Conservation (phyloP, 257 asterid species). For the Oldenlandia corymbosa region DNA sequence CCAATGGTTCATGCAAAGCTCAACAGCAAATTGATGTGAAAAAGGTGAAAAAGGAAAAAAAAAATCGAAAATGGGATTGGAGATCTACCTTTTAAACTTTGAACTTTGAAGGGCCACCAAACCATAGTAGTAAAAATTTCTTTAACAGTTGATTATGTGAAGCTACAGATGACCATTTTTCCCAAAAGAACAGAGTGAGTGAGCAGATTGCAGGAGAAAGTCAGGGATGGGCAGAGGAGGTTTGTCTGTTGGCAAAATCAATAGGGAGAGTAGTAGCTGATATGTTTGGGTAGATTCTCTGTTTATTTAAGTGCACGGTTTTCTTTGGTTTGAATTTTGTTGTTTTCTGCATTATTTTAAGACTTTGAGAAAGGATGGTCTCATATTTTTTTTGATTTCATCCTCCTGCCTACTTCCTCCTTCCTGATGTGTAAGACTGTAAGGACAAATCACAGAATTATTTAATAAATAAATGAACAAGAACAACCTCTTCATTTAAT, state of each 20-base stretch:
- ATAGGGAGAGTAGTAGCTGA: constrained; percentile 11
- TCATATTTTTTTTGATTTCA: not conserved
- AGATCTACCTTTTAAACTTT: constrained; percentile 7
- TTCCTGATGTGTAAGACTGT: too few relatives aligned
- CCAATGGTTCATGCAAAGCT: constrained; percentile 10
- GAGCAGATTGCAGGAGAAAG: constrained; percentile 12
- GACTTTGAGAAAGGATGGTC: constrained; percentile 2
- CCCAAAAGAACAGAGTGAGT: not conserved
- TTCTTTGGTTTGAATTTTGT: constrained; percentile 10
- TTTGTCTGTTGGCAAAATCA: constrained; percentile 11
- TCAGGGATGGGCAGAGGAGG: constrained; percentile 19
- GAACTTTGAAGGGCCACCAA: constrained; percentile 2
- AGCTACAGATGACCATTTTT: constrained; percentile 1
- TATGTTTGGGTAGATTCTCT: constrained; percentile 30
- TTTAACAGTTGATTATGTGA: constrained; percentile 1
- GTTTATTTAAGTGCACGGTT: constrained; percentile 7
- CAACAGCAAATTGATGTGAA: constrained; percentile 1
- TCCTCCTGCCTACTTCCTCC: too few relatives aligned
- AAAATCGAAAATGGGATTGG: constrained; percentile 13
- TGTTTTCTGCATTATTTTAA: constrained; percentile 8
- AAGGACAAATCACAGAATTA: too few relatives aligned
- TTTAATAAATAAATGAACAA: too few relatives aligned
- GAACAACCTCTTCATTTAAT: too few relatives aligned
- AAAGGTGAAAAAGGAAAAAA: too few relatives aligned
- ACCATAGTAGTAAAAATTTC: not conserved